Evolutionary conservation across 1,139 yeast genomes (phyloP).

Genomic region (Eremothecium cymbalariae): DNA sequence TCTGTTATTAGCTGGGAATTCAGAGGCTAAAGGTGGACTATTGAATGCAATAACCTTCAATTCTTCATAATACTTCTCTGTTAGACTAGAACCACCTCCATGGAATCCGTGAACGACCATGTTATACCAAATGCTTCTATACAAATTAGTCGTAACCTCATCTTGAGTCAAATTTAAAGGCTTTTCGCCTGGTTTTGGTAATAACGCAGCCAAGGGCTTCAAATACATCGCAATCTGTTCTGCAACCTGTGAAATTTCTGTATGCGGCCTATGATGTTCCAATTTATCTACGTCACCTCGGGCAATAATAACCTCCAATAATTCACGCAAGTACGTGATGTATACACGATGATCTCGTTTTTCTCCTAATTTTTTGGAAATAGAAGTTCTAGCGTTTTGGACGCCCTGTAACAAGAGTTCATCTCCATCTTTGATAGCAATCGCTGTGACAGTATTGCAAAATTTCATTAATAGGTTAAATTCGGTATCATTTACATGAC

Average conservation of each 20-base stretch:
- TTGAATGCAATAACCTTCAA: conserved; percentile 72
- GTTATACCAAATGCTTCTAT: conserved; percentile 91
- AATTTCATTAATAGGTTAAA: conserved; percentile 43
- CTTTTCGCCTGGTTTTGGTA: conserved; percentile 49
- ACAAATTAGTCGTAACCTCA: conserved; percentile 36
- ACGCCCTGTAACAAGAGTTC: conserved; percentile 34
- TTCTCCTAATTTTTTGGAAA: conserved; percentile 42
- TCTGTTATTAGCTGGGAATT: conserved; percentile 72
- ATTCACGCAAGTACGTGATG: conserved; percentile 52
- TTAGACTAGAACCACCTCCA: conserved; percentile 48
- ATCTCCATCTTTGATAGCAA: conserved; percentile 34
- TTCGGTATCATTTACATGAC: conserved; percentile 45
- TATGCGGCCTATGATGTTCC: conserved; percentile 77
- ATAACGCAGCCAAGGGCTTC: conserved; percentile 64
- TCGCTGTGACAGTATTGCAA: conserved; percentile 35
- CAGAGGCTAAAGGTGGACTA: conserved; percentile 91
- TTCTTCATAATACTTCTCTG: conserved; percentile 39
- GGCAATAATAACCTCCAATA: conserved; percentile 58
- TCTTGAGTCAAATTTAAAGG: conserved; percentile 35
- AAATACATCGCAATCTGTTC: conserved; percentile 61
- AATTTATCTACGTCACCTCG: conserved; percentile 76
- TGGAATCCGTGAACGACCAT: conserved; percentile 87
- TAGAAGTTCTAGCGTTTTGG: conserved; percentile 42
- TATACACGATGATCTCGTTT: conserved; percentile 41
- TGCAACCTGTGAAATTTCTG: conserved; percentile 71